These are phyloP conservation scores for Diaporthe eres DNA, from an alignment of 2,329 filamentous ascomycete genomes.

Conservation along the genomic window DNA sequence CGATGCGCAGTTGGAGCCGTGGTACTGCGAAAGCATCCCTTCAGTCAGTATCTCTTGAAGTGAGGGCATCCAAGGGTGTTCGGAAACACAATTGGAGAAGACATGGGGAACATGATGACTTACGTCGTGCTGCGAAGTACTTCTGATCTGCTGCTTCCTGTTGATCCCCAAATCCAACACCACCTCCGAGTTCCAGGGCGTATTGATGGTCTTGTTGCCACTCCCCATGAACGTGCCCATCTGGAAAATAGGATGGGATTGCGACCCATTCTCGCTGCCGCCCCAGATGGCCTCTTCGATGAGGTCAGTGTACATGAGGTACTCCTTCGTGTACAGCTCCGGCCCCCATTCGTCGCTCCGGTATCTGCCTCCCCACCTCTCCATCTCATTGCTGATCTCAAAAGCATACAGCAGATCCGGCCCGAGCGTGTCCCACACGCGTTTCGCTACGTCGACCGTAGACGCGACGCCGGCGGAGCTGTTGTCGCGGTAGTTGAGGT, in stretches of 20 bases:
- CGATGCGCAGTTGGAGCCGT: constrained; percentile 16
- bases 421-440: constrained; percentile 24
- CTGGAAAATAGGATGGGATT: constrained; percentile 9
- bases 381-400: constrained; percentile 34
- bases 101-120: neutral
- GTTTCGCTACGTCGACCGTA: constrained; percentile 23
- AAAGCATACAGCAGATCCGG: constrained; percentile 19
- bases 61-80: neutral
- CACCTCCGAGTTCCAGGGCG: constrained; percentile 26
- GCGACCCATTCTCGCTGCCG: neutral
- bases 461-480: constrained; percentile 7
- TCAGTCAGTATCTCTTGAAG: neutral
- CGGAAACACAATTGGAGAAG: no score
- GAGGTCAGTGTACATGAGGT: constrained; percentile 1
- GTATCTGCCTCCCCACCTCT: constrained; percentile 30
- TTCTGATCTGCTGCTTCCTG: constrained; percentile 26
- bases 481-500: constrained; percentile 28
- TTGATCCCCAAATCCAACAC: constrained; percentile 23
- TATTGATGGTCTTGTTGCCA: constrained; percentile 6
- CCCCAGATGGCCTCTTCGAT: constrained; percentile 19
- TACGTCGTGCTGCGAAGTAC: constrained; percentile 17
- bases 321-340: constrained; percentile 15
- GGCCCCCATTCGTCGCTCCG: constrained; percentile 28
- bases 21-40: neutral
- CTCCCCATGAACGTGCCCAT: constrained; percentile 28